Conservation (phyloP, 805 yeast species). For the Torulaspora quercuum region DNA sequence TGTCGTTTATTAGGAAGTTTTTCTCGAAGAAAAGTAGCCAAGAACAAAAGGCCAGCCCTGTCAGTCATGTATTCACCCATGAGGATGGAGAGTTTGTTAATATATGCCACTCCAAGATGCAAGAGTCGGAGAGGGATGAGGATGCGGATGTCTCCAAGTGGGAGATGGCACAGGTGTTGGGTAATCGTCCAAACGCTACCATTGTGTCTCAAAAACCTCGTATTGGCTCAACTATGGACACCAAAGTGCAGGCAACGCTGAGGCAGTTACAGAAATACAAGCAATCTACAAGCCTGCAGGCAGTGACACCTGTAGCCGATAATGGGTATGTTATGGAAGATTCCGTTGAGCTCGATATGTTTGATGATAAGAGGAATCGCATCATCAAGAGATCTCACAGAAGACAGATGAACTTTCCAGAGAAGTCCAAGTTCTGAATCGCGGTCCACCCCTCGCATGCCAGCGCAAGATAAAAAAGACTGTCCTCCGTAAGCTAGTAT, state of each 20-base stretch:
- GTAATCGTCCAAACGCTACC: constrained; percentile 6
- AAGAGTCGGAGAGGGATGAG: constrained; percentile 13
- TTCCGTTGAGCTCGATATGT: constrained; percentile 18
- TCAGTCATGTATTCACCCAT: constrained; percentile 9
- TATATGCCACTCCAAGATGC: constrained; percentile 6
- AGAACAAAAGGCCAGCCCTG: constrained; percentile 4
- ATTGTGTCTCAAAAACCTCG: constrained; percentile 3
- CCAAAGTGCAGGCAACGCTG: constrained; percentile 1
- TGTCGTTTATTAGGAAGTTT: constrained; percentile 11
- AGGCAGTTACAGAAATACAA: neutral
- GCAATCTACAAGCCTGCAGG: no score
- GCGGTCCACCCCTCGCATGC: no score
- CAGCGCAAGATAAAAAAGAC: no score
- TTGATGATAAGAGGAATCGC: constrained; percentile 28
- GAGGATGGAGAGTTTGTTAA: constrained; percentile 21
- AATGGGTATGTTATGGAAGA: constrained; percentile 16
- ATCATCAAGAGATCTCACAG: constrained; percentile 23
- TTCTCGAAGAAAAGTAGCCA: constrained; percentile 8
- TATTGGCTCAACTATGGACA: constrained; percentile 1
- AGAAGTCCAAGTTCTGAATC: constrained; percentile 3
- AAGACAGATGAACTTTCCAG: constrained; percentile 13
- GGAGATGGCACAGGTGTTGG: constrained; percentile 26
- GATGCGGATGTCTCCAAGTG: constrained; percentile 24
- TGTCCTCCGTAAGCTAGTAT: no score
- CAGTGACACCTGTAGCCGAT: constrained; percentile 2